Evolutionary conservation across 305 asterid genomes (phyloP).

Genomic region (Lippia alba): DNA sequence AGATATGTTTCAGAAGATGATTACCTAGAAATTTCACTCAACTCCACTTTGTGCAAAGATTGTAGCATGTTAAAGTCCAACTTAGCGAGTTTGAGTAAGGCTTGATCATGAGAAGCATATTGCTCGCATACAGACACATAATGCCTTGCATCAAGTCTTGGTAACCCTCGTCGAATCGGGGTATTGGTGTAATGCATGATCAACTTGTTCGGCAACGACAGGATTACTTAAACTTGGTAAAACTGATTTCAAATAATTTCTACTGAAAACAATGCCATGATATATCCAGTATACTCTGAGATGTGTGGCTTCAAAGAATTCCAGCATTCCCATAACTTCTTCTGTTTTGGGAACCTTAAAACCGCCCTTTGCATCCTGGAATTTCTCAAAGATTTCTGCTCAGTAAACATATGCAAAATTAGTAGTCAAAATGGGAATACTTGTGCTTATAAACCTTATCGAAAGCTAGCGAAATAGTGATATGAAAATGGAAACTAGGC

Average conservation of each 20-base stretch:
- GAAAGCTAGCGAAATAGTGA: too few relatives aligned
- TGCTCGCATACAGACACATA: not conserved
- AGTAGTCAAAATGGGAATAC: too few relatives aligned
- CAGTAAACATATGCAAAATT: not conserved
- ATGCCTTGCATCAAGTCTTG: not conserved
- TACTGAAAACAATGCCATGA: not conserved
- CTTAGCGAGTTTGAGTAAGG: not conserved
- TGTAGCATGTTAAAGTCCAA: not conserved
- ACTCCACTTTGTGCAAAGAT: not conserved
- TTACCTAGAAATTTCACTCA: not conserved
- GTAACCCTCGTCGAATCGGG: not conserved
- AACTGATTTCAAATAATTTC: not conserved
- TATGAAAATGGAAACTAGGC: too few relatives aligned
- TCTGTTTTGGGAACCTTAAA: not conserved
- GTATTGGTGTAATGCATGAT: not conserved
- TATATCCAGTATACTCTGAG: not conserved
- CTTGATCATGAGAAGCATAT: too few relatives aligned
- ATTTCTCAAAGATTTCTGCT: not conserved
- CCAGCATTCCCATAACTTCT: constrained; percentile 1
- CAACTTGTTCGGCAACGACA: not conserved
- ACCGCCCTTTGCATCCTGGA: not conserved
- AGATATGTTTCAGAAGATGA: too few relatives aligned
- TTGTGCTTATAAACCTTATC: too few relatives aligned
- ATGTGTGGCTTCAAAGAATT: constrained; percentile 1
- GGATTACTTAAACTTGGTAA: not conserved